Base-by-base conservation (phyloP, 768 basidiomycete species). In the Mycena metata region DNA sequence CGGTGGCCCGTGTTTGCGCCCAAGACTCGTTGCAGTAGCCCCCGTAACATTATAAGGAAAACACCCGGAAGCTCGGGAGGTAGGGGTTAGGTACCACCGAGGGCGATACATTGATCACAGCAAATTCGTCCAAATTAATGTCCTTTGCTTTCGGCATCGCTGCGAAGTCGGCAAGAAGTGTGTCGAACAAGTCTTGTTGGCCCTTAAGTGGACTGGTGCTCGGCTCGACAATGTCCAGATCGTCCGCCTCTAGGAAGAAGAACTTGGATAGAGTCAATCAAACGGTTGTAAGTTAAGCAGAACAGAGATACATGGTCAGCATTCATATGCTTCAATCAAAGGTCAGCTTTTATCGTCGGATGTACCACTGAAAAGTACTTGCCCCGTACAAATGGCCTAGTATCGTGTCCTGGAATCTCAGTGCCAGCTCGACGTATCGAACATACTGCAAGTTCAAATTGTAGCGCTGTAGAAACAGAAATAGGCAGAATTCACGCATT, bases 1-100 rank as follows among this genome's bases (percentile, higher is more conserved):
- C 77, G 78, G 69, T 88, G 87, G n/a, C 5, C 86, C 83, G 58
- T 86, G 87, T 55, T 83, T 82, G 60, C 86, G 81, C 52, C 68
- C 71, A 8, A 61, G 51, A 36, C 41, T 39, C 41, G 52, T 49
- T 36, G 62, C 45, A 42, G 69, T 58, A 12, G 50, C 71, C 49
- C 80, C 87, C 1, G 90, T 89, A 24, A 87, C 82, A 76, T 96
- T 96, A 84, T 95, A 96, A n/a, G 72, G 89, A 83, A 80, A 90
- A 96, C 15, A 96, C 84, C 71, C 95, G 83, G 74, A 96, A 89
- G 17, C 90, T 86, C 4, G 96, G 94, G 54, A 93, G 78, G 80
- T 93, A 98, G 19, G 90, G 90, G 65, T 94, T 94, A n/a, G 95
- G 95, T 62, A 96, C 91, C 23, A 96, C 89, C 39, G 93, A 88